phyloP scores from a whole-genome alignment of 1,284 basidiomycete genomes.

The Cystobasidiaceae sp. region DNA sequence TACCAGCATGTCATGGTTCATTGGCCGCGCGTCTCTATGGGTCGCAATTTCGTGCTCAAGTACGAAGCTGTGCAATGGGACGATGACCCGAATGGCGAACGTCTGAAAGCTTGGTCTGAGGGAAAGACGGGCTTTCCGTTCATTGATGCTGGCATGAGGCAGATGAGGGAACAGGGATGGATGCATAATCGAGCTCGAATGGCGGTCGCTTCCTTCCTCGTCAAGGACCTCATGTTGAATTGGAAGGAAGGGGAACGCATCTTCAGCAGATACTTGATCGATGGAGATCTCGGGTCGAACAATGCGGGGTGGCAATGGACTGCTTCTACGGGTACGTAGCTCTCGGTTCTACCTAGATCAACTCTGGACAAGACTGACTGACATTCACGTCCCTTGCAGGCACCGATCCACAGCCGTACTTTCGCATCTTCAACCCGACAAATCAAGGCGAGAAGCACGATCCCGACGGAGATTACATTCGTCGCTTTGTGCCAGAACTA shows the following conservation, averaged over 20 bases:
- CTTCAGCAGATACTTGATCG: slow-evolving; percentile 81
- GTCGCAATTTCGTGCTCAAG: slow-evolving; percentile 60
- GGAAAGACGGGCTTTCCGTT: slow-evolving; percentile 84
- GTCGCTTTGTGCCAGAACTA: slow-evolving; percentile 80
- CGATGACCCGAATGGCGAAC: slow-evolving; percentile 58
- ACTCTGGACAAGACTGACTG: too few relatives aligned
- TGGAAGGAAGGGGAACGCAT: slow-evolving; percentile 83
- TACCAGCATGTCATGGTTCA: slow-evolving; percentile 68
- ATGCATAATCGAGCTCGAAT: slow-evolving; percentile 75
- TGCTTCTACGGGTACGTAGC: background rate
- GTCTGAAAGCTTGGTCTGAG: slow-evolving; percentile 71
- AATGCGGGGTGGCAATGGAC: slow-evolving; percentile 65
- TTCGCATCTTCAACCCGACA: slow-evolving; percentile 55
- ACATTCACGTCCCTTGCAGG: slow-evolving; percentile 45
- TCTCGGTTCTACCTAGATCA: background rate
- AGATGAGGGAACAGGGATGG: slow-evolving; percentile 60
- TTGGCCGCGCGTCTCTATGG: slow-evolving; percentile 73
- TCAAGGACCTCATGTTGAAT: slow-evolving; percentile 84
- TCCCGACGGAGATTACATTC: slow-evolving; percentile 79
- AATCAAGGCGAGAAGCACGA: slow-evolving; percentile 59
- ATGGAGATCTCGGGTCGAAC: slow-evolving; percentile 82
- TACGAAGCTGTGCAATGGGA: slow-evolving; percentile 60
- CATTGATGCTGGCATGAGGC: slow-evolving; percentile 84
- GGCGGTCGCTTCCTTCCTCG: slow-evolving; percentile 76
- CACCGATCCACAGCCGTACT: slow-evolving; percentile 80